These are phyloP conservation scores for Saccharomyces hybrid DNA, from an alignment of 1,139 yeast species.

Conservation along the genomic window DNA sequence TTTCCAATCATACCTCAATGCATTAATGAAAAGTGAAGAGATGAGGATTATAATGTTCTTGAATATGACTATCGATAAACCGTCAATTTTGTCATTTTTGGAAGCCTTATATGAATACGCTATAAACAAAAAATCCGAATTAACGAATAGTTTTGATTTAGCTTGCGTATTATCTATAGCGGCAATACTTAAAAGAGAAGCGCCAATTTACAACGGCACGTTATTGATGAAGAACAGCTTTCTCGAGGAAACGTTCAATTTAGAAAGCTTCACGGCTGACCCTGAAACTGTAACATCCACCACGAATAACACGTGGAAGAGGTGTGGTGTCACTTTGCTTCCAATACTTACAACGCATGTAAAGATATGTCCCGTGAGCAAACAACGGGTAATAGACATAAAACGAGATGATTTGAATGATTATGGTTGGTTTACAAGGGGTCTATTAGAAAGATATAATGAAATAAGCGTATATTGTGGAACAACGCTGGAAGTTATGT, in stretches of 20 bases:
- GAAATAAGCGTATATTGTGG: conserved; percentile 28
- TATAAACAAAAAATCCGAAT: conserved; percentile 11
- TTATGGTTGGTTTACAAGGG: conserved; percentile 31
- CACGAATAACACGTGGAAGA: conserved; percentile 32
- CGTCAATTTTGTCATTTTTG: conserved; percentile 22
- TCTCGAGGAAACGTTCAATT: conserved; percentile 30
- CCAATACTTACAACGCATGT: conserved; percentile 34
- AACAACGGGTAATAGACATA: conserved; percentile 31
- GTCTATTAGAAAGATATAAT: conserved; percentile 22
- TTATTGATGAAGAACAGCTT: conserved; percentile 25
- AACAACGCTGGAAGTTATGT: conserved; percentile 10
- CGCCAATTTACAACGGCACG: conserved; percentile 7
- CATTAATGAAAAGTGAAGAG: conserved; percentile 16
- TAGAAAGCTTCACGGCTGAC: conserved; percentile 12
- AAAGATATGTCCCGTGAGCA: conserved; percentile 34
- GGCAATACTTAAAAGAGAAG: conserved; percentile 10
- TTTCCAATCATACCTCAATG: conserved; percentile 23
- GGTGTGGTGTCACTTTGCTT: conserved; percentile 33
- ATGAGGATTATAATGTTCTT: conserved; percentile 21
- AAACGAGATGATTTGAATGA: conserved; percentile 25
- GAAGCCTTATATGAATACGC: conserved; percentile 27
- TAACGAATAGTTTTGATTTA: conserved; percentile 29
- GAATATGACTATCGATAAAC: conserved; percentile 24
- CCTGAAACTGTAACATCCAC: conserved; percentile 22
- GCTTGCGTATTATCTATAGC: conserved; percentile 27